Conservation (phyloP, 2,329 filamentous ascomycete species). For the Stachybotrys chartarum region DNA sequence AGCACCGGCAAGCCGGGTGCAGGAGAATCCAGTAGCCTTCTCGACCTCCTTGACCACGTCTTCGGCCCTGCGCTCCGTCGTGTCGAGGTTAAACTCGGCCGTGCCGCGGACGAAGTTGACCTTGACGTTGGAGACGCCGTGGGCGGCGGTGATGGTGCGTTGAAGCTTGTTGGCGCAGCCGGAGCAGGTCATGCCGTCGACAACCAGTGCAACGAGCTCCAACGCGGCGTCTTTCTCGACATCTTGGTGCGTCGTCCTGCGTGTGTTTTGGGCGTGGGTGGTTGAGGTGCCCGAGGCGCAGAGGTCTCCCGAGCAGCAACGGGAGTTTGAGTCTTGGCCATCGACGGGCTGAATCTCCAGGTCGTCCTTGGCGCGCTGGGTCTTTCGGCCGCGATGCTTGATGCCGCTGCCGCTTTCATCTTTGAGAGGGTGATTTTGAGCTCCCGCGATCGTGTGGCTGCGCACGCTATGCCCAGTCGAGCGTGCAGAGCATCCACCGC, state of each 20-base stretch:
- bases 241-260: slow-evolving; percentile 9
- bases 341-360: slow-evolving; percentile 1
- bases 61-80: slow-evolving; percentile 12
- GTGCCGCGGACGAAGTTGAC: slow-evolving; percentile 31
- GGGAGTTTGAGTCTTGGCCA: slow-evolving; percentile 1
- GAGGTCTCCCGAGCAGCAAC: slow-evolving; percentile 6
- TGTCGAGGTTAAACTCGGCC: slow-evolving; percentile 24
- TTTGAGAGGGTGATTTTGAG: neutral
- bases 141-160: slow-evolving; percentile 15
- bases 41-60: slow-evolving; percentile 18
- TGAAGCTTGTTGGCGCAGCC: slow-evolving; percentile 26
- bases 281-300: neutral
- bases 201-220: slow-evolving; percentile 18
- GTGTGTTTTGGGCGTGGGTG: neutral
- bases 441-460: neutral
- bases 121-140: slow-evolving; percentile 20
- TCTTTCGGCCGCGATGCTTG: slow-evolving; percentile 11
- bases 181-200: slow-evolving; percentile 30
- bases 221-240: slow-evolving; percentile 15
- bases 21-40: slow-evolving; percentile 21
- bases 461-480: slow-evolving; percentile 4
- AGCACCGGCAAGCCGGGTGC: slow-evolving; percentile 13
- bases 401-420: slow-evolving; percentile 10
- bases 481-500: neutral
- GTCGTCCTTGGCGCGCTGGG: slow-evolving; percentile 4